phyloP scores from a whole-genome alignment of 108 stramenopile species.

The Seminavis robusta region DNA sequence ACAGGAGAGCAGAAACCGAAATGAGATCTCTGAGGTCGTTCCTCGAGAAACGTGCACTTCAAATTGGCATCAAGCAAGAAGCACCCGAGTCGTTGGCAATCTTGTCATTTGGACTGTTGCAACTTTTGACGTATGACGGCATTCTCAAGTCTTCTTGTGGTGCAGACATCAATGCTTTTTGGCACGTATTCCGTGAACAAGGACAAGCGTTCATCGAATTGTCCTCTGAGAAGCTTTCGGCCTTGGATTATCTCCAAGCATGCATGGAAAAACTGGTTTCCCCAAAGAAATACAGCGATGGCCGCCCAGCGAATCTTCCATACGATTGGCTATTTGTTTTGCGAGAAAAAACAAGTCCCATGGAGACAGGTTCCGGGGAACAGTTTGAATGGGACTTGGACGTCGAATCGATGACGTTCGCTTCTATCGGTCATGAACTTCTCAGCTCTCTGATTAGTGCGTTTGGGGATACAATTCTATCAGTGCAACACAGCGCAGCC shows the following conservation, averaged over 20 bases:
- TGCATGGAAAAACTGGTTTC: conserved; percentile 27
- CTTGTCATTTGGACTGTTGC: conserved; percentile 58
- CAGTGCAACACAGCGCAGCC: conserved; percentile 16
- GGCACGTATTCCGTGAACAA: conserved; percentile 17
- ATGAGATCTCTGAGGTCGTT: conserved; percentile 14
- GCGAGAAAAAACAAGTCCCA: not conserved
- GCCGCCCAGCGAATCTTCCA: not conserved
- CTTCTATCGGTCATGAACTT: conserved; percentile 61
- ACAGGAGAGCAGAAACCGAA: conserved; percentile 11
- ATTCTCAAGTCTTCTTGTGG: not conserved
- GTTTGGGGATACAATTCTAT: conserved; percentile 25
- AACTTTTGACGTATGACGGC: conserved; percentile 33
- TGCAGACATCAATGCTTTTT: conserved; percentile 3
- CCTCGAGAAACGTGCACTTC: conserved; percentile 2
- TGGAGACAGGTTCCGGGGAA: not conserved
- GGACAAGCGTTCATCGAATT: conserved; percentile 31
- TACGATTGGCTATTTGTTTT: not conserved
- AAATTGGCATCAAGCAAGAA: conserved; percentile 12
- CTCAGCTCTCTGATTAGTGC: conserved; percentile 45
- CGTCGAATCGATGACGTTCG: conserved; percentile 38
- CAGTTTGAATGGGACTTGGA: not conserved
- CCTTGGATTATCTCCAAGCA: conserved; percentile 45
- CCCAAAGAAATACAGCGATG: not conserved
- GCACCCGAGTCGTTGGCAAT: conserved; percentile 42
- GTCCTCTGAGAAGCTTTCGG: conserved; percentile 53